Evolutionary conservation across 352 stramenopile genomes (phyloP), one percentile per base, ranked within the genome.

Genomic region (Thalassiosira sp.): DNA sequence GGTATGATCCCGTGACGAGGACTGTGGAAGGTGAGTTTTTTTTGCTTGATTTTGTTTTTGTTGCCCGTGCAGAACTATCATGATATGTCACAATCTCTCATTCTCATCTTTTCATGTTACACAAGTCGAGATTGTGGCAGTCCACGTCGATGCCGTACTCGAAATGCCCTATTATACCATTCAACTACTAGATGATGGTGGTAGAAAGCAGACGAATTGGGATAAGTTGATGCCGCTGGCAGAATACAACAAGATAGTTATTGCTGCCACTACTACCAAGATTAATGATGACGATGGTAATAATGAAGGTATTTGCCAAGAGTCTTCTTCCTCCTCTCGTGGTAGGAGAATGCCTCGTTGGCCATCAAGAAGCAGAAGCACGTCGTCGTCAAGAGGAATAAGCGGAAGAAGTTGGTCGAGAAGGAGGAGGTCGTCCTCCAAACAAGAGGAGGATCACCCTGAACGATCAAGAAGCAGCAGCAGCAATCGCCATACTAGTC

Each of bases 151-250:
- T 28, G 70, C 70, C 5, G 70, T 79, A 5, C 43, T 79, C 1
- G 54, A 73, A n/a, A 64, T 73, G 40, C 70, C 70, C 16, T 79
- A 73, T 27, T 79, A 79, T 54, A 79, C 70, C 37, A 72, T 79
- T 56, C 42, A 49, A 43, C 35, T 72, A 6, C 51, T 53, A n/a
- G n/a, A n/a, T 20, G 53, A 79, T 66, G 51, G 61, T 43, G 27
- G 13, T 10, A 51, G 42, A 0, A 79, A 79, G 28, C 37, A 62
- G 16, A 79, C 70, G 0, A 66, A 67, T 56, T 70, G 62, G 70
- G 70, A 72, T 43, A 67, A 66, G 18, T 43, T 79, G 11, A 71
- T 72, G 7, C 43, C 51, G 3, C n/a, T 71, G 0, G 18, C 51
- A 0, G 51, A 73, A 13, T 56, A 46, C 35, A 58, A 45, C 65